These are phyloP conservation scores for Miscanthus sacchariflorus DNA, from an alignment of 202 grass and related monocot species.

Conservation along the genomic window DNA sequence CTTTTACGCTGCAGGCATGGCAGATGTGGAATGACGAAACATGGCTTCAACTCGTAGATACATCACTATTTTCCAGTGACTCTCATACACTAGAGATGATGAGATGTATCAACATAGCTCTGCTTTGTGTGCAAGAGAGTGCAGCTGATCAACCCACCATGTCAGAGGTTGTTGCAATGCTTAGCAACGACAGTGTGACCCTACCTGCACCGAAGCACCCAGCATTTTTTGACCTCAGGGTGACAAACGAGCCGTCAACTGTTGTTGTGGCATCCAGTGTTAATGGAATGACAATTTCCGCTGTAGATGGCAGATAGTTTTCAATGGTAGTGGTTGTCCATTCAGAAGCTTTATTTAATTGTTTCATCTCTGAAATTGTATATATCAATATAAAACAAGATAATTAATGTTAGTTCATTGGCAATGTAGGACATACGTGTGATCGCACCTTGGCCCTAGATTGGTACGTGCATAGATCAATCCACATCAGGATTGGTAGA, in stretches of 20 bases:
- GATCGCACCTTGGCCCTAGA: too few species aligned
- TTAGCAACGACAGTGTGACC: conserved; percentile 38
- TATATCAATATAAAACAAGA: neutral
- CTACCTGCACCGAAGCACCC: conserved; percentile 54
- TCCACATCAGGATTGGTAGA: too few species aligned
- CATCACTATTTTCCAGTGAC: neutral
- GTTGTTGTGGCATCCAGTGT: neutral
- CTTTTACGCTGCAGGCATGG: neutral
- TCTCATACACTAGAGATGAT: neutral
- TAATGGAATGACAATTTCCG: neutral
- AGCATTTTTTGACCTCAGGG: conserved; percentile 56
- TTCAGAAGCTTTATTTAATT: neutral
- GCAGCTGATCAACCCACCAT: conserved; percentile 50
- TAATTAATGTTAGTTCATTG: neutral
- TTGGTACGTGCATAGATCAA: too few species aligned
- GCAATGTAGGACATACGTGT: too few species aligned
- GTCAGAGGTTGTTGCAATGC: conserved; percentile 51
- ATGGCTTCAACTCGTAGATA: neutral
- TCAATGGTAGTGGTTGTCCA: neutral
- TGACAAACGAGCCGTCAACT: neutral
- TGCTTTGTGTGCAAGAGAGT: conserved; percentile 53
- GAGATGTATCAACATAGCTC: conserved; percentile 24
- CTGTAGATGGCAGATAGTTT: neutral
- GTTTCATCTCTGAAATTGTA: neutral
- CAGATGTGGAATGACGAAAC: neutral